These are phyloP conservation scores for Elsinoe australis DNA, from an alignment of 2,329 filamentous ascomycete genomes.

Conservation along the genomic window DNA sequence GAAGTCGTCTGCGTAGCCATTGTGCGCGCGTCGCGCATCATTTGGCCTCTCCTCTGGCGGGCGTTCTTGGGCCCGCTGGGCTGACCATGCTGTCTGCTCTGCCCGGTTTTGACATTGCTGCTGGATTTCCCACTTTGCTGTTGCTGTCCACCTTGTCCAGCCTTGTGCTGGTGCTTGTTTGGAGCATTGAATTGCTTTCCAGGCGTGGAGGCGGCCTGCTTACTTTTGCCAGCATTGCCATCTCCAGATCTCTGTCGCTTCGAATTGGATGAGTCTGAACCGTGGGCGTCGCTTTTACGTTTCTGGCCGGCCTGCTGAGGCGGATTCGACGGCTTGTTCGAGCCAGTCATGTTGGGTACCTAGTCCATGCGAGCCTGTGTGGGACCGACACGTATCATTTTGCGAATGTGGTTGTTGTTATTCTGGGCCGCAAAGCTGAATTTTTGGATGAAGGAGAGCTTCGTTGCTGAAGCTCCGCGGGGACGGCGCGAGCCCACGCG, in stretches of 20 bases:
- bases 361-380: too few relatives aligned
- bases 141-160: too few relatives aligned
- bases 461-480: constrained; percentile 5
- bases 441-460: constrained; percentile 6
- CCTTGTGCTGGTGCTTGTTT: too few relatives aligned
- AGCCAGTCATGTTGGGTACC: not conserved
- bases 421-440: too few relatives aligned
- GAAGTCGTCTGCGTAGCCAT: constrained; percentile 41
- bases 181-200: too few relatives aligned
- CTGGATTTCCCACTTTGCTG: too few relatives aligned
- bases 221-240: not conserved
- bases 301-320: constrained; percentile 13
- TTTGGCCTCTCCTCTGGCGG: not conserved
- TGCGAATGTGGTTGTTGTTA: not conserved
- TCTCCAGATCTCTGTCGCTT: not conserved
- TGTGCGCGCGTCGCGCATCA: constrained; percentile 36
- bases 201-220: too few relatives aligned
- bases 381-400: too few relatives aligned
- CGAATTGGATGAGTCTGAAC: not conserved
- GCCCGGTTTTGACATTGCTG: too few relatives aligned
- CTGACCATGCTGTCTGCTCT: too few relatives aligned
- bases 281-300: constrained; percentile 3
- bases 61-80: not conserved
- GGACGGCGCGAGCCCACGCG: constrained; percentile 8
- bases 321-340: not conserved